Evolutionary conservation across 78 protist species (phyloP), one percentile per base, ranked within the genome.

Genomic region (Dictyostelium capitatum): DNA sequence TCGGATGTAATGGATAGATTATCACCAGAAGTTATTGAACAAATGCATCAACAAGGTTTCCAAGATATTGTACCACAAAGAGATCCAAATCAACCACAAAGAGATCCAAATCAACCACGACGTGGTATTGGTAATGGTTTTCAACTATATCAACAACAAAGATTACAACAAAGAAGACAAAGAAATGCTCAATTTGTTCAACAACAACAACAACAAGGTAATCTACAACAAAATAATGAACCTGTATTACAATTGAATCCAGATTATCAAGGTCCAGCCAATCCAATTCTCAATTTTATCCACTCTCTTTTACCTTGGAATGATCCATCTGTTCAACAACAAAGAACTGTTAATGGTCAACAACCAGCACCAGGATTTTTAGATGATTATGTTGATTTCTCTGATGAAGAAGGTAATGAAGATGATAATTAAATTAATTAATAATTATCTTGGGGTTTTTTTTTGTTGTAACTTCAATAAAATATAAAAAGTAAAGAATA

Each of bases 231-330:
- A 74, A n/a, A 53, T 5, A 23, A 23, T 17, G 83, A 85, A 41
- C 93, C 93, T 6, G 9, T 82, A 17, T 6, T 82, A 14, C 65
- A 46, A 82, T 79, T 69, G 20, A 65, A 59, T 47, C 65, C 62
- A 46, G 85, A 54, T 6, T 43, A 69, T 51, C 43, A 37, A 37
- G 75, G 75, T 17, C 83, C 91, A 14, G 64, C 57, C 0, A 79
- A 84, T 28, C 82, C 81, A 53, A 20, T 91, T 23, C 30, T 91
- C 19, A 43, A 32, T 50, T 91, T 91, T 50, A 7, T 91, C 12
- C 95, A 82, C 30, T 67, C 95, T 14, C 48, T 91, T 5, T 30
- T 91, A n/a, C 95, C 95, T 1, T 91, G 89, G 89, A 77, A 59
- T 25, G 77, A 79, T 20, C 57, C 43, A 14, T 25, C 65, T 2